These are phyloP conservation scores for Globisporangium spiculum DNA, from an alignment of 352 stramenopile species.

Conservation along the genomic window DNA sequence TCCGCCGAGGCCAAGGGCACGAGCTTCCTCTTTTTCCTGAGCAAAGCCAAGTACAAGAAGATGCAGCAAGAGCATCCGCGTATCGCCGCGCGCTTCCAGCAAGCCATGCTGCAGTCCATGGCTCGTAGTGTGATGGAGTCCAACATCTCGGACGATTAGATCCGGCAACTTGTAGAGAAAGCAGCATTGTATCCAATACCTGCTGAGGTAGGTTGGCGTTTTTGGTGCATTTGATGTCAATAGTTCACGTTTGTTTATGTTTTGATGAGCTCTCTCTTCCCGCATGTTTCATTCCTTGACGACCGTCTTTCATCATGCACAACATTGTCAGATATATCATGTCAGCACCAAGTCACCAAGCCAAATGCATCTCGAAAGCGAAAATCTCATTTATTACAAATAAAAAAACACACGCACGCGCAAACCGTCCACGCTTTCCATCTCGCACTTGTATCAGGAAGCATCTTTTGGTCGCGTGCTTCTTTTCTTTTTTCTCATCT, in stretches of 20 bases:
- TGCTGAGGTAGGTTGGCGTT: background rate
- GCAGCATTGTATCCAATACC: background rate
- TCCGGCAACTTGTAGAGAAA: background rate
- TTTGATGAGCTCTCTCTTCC: background rate
- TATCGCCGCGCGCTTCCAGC: conserved; percentile 76
- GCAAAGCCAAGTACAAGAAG: conserved; percentile 58
- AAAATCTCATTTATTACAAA: conserved; percentile 33
- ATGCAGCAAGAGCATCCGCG: conserved; percentile 70
- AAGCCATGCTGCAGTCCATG: conserved; percentile 84
- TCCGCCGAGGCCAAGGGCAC: conserved; percentile 62
- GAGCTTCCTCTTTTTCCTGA: conserved; percentile 82
- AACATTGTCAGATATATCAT: background rate
- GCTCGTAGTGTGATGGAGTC: conserved; percentile 82
- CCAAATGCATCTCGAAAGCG: background rate
- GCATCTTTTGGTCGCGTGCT: conserved; percentile 7
- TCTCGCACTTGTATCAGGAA: conserved; percentile 31
- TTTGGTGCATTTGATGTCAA: conserved; percentile 10
- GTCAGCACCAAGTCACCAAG: background rate
- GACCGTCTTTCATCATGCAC: background rate
- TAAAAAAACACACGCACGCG: conserved; percentile 29
- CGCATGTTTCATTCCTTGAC: background rate
- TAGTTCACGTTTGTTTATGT: conserved; percentile 7
- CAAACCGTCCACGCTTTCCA: conserved; percentile 16
- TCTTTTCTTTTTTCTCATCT: conserved; percentile 5
- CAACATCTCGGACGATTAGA: conserved; percentile 77